These are phyloP conservation scores for Chenopodium quinoa DNA, from an alignment of 148 eudicot genomes.

Conservation along the genomic window DNA sequence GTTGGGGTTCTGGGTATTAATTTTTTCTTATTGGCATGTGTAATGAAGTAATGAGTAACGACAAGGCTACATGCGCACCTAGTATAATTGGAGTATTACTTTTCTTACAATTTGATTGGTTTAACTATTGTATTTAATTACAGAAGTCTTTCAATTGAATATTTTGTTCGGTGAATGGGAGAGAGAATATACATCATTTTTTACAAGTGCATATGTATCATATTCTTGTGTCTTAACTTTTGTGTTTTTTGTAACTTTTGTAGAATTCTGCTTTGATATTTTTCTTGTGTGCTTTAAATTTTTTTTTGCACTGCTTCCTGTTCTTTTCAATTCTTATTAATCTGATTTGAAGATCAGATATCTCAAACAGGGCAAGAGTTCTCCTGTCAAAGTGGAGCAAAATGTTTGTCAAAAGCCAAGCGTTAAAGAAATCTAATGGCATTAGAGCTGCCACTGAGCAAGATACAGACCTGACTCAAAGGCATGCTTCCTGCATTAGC, in stretches of 20 bases:
- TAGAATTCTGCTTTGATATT: background rate
- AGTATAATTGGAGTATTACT: background rate
- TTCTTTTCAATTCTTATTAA: conserved; percentile 46
- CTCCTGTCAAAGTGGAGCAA: conserved; percentile 87
- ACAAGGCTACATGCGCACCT: background rate
- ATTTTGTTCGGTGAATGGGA: background rate
- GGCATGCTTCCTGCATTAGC: conserved; percentile 38
- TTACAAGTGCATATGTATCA: background rate
- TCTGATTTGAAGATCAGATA: conserved; percentile 89
- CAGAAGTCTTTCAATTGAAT: background rate
- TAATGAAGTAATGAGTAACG: background rate
- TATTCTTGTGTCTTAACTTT: background rate
- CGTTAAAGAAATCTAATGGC: conserved; percentile 54
- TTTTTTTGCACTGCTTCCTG: background rate
- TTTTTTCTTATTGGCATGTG: background rate
- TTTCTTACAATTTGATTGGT: background rate
- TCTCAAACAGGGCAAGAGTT: conserved; percentile 84
- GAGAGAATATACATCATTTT: background rate
- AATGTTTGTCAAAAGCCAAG: conserved; percentile 68
- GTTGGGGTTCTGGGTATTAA: background rate
- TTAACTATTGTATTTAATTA: background rate
- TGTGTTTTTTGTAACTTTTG: background rate
- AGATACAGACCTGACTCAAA: conserved; percentile 73
- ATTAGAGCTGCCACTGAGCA: conserved; percentile 47
- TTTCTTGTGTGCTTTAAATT: background rate